A percentile compares a stretch with the other conserved stretches of the same genome.
These are phyloP conservation scores for Nadsonia commutata DNA, from an alignment of 1,139 yeast genomes.

Conservation along the genomic window DNA sequence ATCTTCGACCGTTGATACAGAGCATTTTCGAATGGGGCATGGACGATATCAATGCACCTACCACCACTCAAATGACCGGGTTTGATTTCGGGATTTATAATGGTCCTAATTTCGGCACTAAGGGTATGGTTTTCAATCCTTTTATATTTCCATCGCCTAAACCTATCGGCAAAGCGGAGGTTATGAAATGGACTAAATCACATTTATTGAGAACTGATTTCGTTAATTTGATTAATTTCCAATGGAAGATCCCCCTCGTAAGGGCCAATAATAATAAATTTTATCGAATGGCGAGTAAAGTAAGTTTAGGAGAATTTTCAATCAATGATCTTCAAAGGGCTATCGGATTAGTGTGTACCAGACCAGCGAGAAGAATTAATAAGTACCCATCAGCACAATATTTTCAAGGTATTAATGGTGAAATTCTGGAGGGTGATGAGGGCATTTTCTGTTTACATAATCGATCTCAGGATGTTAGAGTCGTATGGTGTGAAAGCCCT, in stretches of 20 bases:
- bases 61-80: not conserved
- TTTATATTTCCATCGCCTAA: no score
- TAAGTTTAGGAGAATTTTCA: not conserved
- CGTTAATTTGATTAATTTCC: not conserved
- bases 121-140: not conserved
- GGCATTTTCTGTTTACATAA: no score
- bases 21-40: no score
- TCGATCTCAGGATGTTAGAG: no score
- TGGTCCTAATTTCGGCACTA: not conserved
- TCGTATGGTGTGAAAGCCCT: no score
- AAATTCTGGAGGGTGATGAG: no score
- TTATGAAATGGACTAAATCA: no score
- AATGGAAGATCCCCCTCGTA: not conserved
- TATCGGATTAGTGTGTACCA: conserved; percentile 1
- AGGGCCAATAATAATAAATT: not conserved
- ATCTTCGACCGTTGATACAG: no score
- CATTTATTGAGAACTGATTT: no score
- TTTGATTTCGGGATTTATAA: not conserved
- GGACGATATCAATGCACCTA: no score
- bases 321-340: conserved; percentile 4
- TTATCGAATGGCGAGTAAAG: conserved; percentile 2
- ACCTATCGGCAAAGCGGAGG: no score
- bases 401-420: not conserved
- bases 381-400: conserved; percentile 3
- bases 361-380: conserved; percentile 7